Evolutionary conservation across 2,329 filamentous ascomycete genomes (phyloP), one percentile per base, ranked within the genome.

Genomic region (Fusarium ambrosium): DNA sequence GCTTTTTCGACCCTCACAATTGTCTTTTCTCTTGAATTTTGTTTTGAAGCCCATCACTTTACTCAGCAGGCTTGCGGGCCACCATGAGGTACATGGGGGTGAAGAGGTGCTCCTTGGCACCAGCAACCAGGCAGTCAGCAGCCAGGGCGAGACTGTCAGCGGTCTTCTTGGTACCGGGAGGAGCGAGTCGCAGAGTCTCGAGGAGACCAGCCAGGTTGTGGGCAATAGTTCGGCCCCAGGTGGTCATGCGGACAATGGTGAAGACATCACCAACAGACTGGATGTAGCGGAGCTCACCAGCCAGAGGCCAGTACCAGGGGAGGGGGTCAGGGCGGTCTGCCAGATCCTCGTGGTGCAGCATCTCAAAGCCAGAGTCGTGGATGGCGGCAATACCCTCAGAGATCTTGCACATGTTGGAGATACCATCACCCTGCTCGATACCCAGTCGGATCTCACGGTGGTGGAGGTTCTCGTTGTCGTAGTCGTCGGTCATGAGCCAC

Each of bases 1-100:
- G 43, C 68, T 56, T 71, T 48, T 72, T 74, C 65, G 39, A 74
- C 45, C 60, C 48, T 73, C 66, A 41, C 70, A 48, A 75, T 75
- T 69, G 70, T 66, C 10, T 41, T 59, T 39, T 41, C 18, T 34
- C 62, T 60, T 58, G 24, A 39, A 68, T 59, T 41, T 67, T 76
- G 41, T 62, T 63, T 67, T 53, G 37, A 41, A 27, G 18, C 39
- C 34, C 34, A 22, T 22, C 41, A 24, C 48, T 68, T 72, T 78
- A 79, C 56, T 76, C 77, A 41, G 68, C 76, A 62, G 96, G 95
- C 89, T 98, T 98, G 85, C 94, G 92, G 71, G 91, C 96, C 69
- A 98, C 91, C 94, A 98, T 98, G 81, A 98, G 87, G 86, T 98
- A 98, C 96, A 98, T 98, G 66, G 96, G 96, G 2, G 96, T 98